Base-by-base conservation (phyloP, 2,329 filamentous ascomycete species). In the Colletotrichum lini region DNA sequence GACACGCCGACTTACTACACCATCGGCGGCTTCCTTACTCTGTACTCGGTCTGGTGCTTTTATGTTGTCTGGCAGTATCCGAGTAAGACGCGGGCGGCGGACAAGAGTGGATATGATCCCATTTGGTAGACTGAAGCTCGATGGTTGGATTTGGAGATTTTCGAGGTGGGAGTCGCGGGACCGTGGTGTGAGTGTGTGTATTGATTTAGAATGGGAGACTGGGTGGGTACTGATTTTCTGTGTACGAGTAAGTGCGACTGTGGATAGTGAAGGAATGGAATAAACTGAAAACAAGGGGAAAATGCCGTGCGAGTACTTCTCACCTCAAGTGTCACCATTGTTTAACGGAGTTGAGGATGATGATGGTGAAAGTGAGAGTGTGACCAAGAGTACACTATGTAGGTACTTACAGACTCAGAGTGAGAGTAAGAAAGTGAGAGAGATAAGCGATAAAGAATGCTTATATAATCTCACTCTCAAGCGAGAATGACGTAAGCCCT, bases 1-100 rank as follows among this genome's bases (percentile, higher is more conserved):
- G 53, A 69, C 40, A 35, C 23, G 10, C 26, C 38, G 8, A 4
- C 65, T 5, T 69, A 69, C 21, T 69, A 69, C 2, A 5, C 53
- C 4, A 54, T 69, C 2, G 66, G 66, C 2, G 35, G 45, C 12
- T 35, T 65, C 7, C 61, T 69, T 1, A 69, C 53, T 0, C 3
- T 49, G 7, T 59, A 65, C 54, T 69, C 53, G 2, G 40, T 69
- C 15, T 44, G 66, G 15, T 69, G 60, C 9, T 69, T 16, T 12
- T 49, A 30, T 3, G 45, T 69, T 13, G 60, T 69, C 2, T 16
- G 60, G 1, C 60, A 35, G n/a, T 65, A 65, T 44, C 66, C 66
- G 4, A 62, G 60, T 8, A 69, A 69, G 47, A 65, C 23, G 15
- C 35, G 42, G 40, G 45, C 8, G 1, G 38, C 58, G 66, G 53